phyloP scores from a whole-genome alignment of 2,329 filamentous ascomycete genomes.

The Alternaria novae-zelandiae region DNA sequence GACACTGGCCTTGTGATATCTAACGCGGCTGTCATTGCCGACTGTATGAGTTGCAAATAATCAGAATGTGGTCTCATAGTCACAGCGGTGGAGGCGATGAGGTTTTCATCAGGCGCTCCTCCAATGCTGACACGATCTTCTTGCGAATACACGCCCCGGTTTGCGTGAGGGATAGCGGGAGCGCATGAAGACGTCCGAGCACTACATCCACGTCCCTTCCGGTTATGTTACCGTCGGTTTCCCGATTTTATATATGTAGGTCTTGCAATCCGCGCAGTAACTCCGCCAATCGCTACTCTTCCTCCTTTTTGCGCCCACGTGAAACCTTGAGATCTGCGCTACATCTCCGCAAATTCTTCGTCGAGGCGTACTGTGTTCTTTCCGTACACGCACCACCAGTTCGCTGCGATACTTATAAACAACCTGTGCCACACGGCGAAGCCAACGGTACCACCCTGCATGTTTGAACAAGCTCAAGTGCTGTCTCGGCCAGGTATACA shows the following conservation, averaged over 20 bases:
- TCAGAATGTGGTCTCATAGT: neutral
- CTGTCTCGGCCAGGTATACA: neutral
- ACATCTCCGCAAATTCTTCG: neutral
- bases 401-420: neutral
- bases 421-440: neutral
- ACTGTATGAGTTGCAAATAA: neutral
- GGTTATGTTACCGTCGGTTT: neutral
- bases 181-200: neutral
- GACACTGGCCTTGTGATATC: neutral
- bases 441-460: neutral
- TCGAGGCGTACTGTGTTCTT: neutral
- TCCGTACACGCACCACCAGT: neutral
- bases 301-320: neutral
- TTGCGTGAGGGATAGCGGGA: neutral
- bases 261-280: neutral
- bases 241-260: neutral
- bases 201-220: neutral
- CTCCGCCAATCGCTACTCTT: neutral
- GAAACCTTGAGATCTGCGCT: neutral
- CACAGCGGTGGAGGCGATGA: too few relatives aligned
- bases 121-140: neutral
- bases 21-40: neutral
- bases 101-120: neutral
- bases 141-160: neutral
- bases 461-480: neutral